Base-by-base conservation (phyloP, 2,329 filamentous ascomycete species). In the Zasmidium citrigriseum region DNA sequence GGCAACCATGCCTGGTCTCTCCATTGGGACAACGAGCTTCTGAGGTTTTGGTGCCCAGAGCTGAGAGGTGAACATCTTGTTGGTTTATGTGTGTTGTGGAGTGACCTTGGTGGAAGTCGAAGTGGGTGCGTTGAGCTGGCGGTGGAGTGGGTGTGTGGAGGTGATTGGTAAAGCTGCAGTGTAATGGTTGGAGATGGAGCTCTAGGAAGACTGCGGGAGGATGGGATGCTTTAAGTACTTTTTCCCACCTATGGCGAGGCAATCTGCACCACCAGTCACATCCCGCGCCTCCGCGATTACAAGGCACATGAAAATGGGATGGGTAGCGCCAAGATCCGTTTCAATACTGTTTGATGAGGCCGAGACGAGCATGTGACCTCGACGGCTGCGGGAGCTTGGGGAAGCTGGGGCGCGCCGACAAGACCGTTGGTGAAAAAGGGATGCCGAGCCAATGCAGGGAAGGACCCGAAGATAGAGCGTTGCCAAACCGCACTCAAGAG, bases 11-110 rank as follows among this genome's bases (percentile, higher is more conserved):
- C 29, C 44, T 41, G 56, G 57, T 24, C 46, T 57, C 24, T 61
- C 51, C 21, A 59, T 24, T 18, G 51, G 54, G 24, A 54, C 46
- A 27, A 53, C 52, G 25, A 20, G 12, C n/a, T 45, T 44, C 49
- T 57, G 47, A 52, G 54, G 55, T 49, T 57, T 49, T 21, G 55
- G 48, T 11, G 55, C 38, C 55, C 55, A 57, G 25, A 57, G 55
- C 24, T 57, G 55, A 22, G 48, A 53, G 25, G 55, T 21, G 51
- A 57, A 60, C 62, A 64, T 64, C 34, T 16, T 55, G 34, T 46
- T 60, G 52, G 29, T 53, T 41, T 53, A n/a, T 18, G 10, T 57
- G 38, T 10, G 20, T 47, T 45, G 24, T n/a, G 50, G 52, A 46
- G 52, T 3, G 23, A 41, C 34, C 34, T 41, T 41, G 34, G 34